Base-by-base conservation (phyloP, 768 basidiomycete genomes). In the Lactarius akahatsu region DNA sequence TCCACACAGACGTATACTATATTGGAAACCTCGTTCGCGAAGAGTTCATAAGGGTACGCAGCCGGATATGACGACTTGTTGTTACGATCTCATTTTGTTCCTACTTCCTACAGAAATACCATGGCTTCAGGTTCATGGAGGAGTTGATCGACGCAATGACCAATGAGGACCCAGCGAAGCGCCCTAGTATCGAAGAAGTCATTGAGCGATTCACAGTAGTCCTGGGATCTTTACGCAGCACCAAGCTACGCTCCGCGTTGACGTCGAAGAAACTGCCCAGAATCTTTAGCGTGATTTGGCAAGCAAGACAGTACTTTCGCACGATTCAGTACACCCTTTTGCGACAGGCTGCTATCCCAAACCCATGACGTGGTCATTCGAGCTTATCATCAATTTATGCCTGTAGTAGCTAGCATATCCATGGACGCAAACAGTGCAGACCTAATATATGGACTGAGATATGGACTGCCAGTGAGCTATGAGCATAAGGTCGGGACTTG, bases 1-100 rank as follows among this genome's bases (percentile, higher is more conserved):
- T 78, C 62, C 71, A 73, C 8, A 76, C 74, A 3, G 79, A 80
- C 59, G 65, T 78, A 7, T 79, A 78, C 64, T 74, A 73, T 40
- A 40, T 79, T 13, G 79, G 76, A 5, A 77, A 77, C 50, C 34
- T 75, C 16, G 73, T 80, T 18, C 69, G 72, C 9, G 55, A 58
- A 26, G 41, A 73, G 3, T 75, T 79, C 38, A 32, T 74, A 6
- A 62, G 61, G 45, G 78, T 79, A 59, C 6, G 72, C 58, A 11
- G 18, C 41, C n/a, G 43, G 10, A 16, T 50, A 30, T 10, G 26
- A 20, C 10, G n/a, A 45, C 28, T 26, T 15, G 16, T 15, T 13
- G 47, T 32, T 32, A 7, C 0, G 10, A 26, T 7, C 18, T 57
- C 30, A 43, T 50, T 30, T 41, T 56, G 57, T 7, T 15, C 8